These are phyloP conservation scores for Metarhizium rileyi DNA, from an alignment of 2,329 filamentous ascomycete genomes.

Conservation along the genomic window DNA sequence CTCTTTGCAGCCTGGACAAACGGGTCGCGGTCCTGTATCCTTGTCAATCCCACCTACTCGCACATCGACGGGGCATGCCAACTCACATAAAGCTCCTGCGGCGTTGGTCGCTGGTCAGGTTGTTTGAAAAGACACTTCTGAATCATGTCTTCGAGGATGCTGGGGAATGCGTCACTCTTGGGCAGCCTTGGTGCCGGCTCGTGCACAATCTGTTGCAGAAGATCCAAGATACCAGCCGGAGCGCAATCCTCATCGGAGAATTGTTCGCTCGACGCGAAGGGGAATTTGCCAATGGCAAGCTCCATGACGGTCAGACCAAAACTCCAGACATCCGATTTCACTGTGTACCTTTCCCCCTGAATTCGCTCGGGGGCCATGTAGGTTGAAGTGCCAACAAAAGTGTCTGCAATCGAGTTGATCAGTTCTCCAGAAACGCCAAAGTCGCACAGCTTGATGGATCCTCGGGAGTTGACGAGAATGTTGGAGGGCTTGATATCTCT, in stretches of 20 bases:
- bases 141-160: slow-evolving; percentile 92
- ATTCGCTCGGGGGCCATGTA: slow-evolving; percentile 99
- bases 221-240: slow-evolving; percentile 88
- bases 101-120: slow-evolving; percentile 80
- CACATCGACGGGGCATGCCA: background rate
- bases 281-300: slow-evolving; percentile 92
- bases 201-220: slow-evolving; percentile 94
- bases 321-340: slow-evolving; percentile 99
- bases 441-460: slow-evolving; percentile 94
- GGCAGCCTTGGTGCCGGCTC: slow-evolving; percentile 88
- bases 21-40: slow-evolving; percentile 68
- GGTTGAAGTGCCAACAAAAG: slow-evolving; percentile 95
- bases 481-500: slow-evolving; percentile 98
- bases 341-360: slow-evolving; percentile 91
- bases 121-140: slow-evolving; percentile 91
- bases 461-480: slow-evolving; percentile 87
- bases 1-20: slow-evolving; percentile 95
- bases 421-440: slow-evolving; percentile 98
- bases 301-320: slow-evolving; percentile 95
- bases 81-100: slow-evolving; percentile 78
- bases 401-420: slow-evolving; percentile 95
- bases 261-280: slow-evolving; percentile 69
- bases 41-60: slow-evolving; percentile 4
- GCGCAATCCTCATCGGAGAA: slow-evolving; percentile 66
- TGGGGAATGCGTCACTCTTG: slow-evolving; percentile 94